These are phyloP conservation scores for Begonia fuchsioides DNA, from an alignment of 306 rosid species.

Conservation along the genomic window DNA sequence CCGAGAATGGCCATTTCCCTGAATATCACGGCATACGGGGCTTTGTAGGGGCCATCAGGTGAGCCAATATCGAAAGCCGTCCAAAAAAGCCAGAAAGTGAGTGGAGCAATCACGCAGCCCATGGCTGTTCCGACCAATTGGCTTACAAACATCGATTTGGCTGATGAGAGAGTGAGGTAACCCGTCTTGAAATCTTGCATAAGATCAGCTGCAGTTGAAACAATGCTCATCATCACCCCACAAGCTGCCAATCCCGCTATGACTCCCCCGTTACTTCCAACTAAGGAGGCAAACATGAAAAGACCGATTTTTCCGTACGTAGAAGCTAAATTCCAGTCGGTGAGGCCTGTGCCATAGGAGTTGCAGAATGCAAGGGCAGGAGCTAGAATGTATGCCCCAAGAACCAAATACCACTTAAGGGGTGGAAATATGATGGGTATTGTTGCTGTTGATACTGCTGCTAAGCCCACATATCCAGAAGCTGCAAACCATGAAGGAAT, in stretches of 20 bases:
- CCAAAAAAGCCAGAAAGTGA: slow-evolving; percentile 93
- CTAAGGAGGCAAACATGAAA: slow-evolving; percentile 59
- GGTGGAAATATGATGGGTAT: slow-evolving; percentile 78
- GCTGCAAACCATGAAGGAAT: slow-evolving; percentile 81
- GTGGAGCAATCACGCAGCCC: slow-evolving; percentile 93
- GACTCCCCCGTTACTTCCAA: slow-evolving; percentile 70
- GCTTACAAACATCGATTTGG: slow-evolving; percentile 81
- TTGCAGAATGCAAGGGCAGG: slow-evolving; percentile 91
- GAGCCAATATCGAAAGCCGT: slow-evolving; percentile 76
- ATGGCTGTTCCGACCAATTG: slow-evolving; percentile 79
- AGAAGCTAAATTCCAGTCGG: slow-evolving; percentile 60
- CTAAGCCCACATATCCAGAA: slow-evolving; percentile 61
- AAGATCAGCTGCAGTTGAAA: slow-evolving; percentile 82
- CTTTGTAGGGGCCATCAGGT: slow-evolving; percentile 73
- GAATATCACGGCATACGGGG: slow-evolving; percentile 68
- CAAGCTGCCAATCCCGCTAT: slow-evolving; percentile 71
- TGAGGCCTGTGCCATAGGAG: slow-evolving; percentile 79
- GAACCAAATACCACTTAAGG: slow-evolving; percentile 81
- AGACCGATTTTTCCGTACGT: slow-evolving; percentile 89
- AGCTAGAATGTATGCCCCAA: slow-evolving; percentile 64
- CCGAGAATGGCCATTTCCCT: slow-evolving; percentile 91
- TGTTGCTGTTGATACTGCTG: slow-evolving; percentile 47
- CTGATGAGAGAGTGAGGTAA: slow-evolving; percentile 83
- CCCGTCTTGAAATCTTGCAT: slow-evolving; percentile 99
- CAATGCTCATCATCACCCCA: slow-evolving; percentile 90